Conservation (phyloP, 129 eudicot genomes). For the Sambucus nigra region DNA sequence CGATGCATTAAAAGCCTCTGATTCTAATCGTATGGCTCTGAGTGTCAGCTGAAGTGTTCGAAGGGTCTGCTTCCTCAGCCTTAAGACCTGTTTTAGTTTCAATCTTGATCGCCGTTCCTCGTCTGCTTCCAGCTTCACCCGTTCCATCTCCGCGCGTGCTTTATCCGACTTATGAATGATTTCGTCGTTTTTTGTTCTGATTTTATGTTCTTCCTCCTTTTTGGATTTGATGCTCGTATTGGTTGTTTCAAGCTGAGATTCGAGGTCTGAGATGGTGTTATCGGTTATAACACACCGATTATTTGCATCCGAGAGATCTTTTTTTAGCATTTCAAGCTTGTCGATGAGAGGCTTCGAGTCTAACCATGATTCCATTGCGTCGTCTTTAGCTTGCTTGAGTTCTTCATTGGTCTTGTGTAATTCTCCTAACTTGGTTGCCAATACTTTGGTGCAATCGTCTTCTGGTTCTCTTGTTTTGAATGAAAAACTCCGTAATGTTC, state of each 20-base stretch:
- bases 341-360: conserved; percentile 48
- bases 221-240: conserved; percentile 24
- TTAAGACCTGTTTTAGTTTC: conserved; percentile 27
- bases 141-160: conserved; percentile 38
- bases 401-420: conserved; percentile 38
- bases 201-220: conserved; percentile 39
- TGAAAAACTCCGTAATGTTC: conserved; percentile 10
- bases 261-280: conserved; percentile 25
- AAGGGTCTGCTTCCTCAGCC: conserved; percentile 43
- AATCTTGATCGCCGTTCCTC: conserved; percentile 28
- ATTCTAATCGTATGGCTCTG: conserved; percentile 43
- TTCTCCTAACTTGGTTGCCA: conserved; percentile 37
- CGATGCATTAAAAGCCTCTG: conserved; percentile 39
- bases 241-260: conserved; percentile 38
- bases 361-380: conserved; percentile 50
- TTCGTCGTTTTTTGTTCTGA: conserved; percentile 23
- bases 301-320: conserved; percentile 25
- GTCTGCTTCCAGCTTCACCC: conserved; percentile 22
- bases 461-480: conserved; percentile 19
- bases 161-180: conserved; percentile 24
- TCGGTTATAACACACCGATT: conserved; percentile 14
- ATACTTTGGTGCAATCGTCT: neutral
- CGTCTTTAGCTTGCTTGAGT: conserved; percentile 46
- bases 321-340: conserved; percentile 44
- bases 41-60: conserved; percentile 31